Base-by-base conservation (phyloP, 805 yeast species). In the Cyberlindnera amylophila region DNA sequence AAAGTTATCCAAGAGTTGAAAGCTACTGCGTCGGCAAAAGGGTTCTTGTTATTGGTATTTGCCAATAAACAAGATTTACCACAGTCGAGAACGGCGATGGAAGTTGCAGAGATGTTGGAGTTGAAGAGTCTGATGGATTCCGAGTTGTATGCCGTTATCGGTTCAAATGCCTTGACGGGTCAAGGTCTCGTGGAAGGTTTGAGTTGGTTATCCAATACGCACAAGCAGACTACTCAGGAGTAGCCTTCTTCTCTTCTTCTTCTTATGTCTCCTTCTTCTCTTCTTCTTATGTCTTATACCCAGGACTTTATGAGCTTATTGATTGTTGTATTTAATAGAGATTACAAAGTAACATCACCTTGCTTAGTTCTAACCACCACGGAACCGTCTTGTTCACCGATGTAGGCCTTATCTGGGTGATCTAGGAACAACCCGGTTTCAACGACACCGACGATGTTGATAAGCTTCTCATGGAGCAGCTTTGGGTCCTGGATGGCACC, bases 11-110 rank as follows among this genome's bases (percentile, higher is more conserved):
- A 78, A 53, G 96, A 89, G 64, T 80, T 86, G 49, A 95, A 88
- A 61, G 17, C 46, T 3, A 45, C 42, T 1, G 41, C 47, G 15
- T 47, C 49, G 8, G 82, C 88, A 76, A 76, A 80, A 54, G 81
- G 82, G 47, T 89, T 91, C 51, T 72, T 86, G 47, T 65, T 89
- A 58, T 72, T 88, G 50, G 91, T 89, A 6, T 79, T 88, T 69
- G 96, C 96, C 44, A 89, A 89, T 66, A 90, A 90, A 58, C 98
- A 90, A 66, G 98, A 90, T 70, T 93, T 89, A 61, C 85, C 90
- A 2, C 90, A 88, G 11, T 95, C 97, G 1, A 67, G 86, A 67
- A 76, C 85, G 11, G 96, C 96, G 1, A 88, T 93, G 16, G 91
- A 89, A 57, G 69, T 89, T 49, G 85, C 89, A 43, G 86, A 85